Evolutionary conservation across 495 filamentous ascomycete species (phyloP).

Genomic region (Aspergillus hancockii): DNA sequence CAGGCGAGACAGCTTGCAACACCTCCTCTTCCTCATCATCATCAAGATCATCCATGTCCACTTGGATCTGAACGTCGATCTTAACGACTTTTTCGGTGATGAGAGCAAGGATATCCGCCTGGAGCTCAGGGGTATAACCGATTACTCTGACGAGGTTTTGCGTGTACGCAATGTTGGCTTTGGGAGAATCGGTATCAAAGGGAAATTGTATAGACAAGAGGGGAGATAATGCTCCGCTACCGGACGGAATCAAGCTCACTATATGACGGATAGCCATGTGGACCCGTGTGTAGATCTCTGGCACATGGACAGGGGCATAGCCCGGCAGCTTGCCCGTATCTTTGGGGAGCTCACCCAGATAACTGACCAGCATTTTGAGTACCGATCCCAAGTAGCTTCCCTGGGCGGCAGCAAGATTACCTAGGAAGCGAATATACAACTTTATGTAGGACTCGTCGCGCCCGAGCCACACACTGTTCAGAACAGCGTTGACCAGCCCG

Average conservation of each 20-base stretch:
- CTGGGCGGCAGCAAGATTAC: conserved; percentile 78
- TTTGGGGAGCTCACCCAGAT: conserved; percentile 59
- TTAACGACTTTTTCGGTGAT: conserved; percentile 84
- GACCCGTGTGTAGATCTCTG: conserved; percentile 64
- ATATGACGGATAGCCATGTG: conserved; percentile 77
- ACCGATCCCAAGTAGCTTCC: conserved; percentile 62
- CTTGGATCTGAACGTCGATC: conserved; percentile 91
- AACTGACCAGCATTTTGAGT: conserved; percentile 75
- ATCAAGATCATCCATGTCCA: conserved; percentile 84
- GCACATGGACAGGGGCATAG: conserved; percentile 56
- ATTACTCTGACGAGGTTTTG: conserved; percentile 74
- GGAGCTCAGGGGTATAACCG: conserved; percentile 76
- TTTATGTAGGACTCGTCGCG: conserved; percentile 78
- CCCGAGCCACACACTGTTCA: conserved; percentile 81
- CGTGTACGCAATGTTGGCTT: conserved; percentile 73
- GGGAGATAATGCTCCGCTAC: conserved; percentile 67
- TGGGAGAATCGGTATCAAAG: conserved; percentile 67
- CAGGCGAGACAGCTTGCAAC: conserved; percentile 38
- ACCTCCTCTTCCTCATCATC: conserved; percentile 64
- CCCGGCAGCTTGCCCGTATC: conserved; percentile 60
- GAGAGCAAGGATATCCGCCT: conserved; percentile 76
- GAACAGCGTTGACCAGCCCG: conserved; percentile 69
- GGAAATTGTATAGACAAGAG: conserved; percentile 71
- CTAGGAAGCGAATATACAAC: conserved; percentile 77
- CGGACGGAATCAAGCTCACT: conserved; percentile 72